These are phyloP conservation scores for Phycomyces nitens DNA, from an alignment of 192 early-diverging fungal species.

Conservation along the genomic window DNA sequence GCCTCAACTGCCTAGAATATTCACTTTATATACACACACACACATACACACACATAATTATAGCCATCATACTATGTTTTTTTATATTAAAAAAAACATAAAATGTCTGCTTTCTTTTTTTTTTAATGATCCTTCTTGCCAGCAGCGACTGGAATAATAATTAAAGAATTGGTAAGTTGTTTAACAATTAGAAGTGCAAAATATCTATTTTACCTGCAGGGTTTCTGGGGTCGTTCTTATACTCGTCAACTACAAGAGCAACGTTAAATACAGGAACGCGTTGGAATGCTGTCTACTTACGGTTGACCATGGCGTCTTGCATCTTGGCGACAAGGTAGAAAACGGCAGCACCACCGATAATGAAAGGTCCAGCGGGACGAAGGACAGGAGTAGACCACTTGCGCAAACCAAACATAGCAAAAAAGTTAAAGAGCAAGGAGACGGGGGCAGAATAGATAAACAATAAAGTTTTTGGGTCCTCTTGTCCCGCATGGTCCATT, in stretches of 20 bases:
- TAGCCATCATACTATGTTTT: too few species aligned
- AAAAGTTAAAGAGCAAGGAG: too few species aligned
- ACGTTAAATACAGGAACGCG: background rate
- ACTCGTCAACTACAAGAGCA: conserved; percentile 38
- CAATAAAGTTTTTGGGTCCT: too few species aligned
- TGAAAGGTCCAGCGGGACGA: conserved; percentile 52
- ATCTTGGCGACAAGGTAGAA: conserved; percentile 47
- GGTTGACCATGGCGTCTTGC: conserved; percentile 43
- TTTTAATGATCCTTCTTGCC: conserved; percentile 35
- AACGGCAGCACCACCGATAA: conserved; percentile 44
- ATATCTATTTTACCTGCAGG: conserved; percentile 44
- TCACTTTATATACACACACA: too few species aligned
- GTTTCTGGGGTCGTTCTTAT: conserved; percentile 56
- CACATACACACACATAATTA: conserved; percentile 31
- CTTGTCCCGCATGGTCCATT: too few species aligned
- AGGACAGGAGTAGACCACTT: conserved; percentile 53
- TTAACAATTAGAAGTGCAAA: background rate
- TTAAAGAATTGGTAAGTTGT: background rate
- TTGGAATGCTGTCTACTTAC: conserved; percentile 20
- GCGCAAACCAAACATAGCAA: conserved; percentile 46
- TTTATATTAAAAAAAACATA: too few species aligned
- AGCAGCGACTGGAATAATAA: conserved; percentile 21
- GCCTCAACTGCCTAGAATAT: conserved; percentile 32
- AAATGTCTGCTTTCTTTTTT: too few species aligned
- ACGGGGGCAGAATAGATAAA: too few species aligned